Percentiles rank a stretch among this genome's conserved stretches.
phyloP scores from a whole-genome alignment of 192 early-diverging fungal species.

The Ambispora gerdemannii region DNA sequence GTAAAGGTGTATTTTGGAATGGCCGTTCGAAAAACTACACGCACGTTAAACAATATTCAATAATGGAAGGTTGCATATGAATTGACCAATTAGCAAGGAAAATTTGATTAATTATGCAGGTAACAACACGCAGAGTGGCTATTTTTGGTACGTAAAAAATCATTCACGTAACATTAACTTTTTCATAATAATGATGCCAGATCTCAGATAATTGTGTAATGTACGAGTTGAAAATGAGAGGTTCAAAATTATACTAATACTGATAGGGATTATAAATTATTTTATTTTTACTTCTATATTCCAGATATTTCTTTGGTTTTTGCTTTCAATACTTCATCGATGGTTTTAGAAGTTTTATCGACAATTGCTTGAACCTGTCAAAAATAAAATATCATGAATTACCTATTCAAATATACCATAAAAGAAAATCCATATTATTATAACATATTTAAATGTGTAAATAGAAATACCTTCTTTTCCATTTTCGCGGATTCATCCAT shows the following conservation, averaged over 20 bases:
- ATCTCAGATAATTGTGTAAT: too few species aligned
- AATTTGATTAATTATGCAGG: not conserved
- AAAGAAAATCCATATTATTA: not conserved
- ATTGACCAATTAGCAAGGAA: not conserved
- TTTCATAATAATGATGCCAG: too few species aligned
- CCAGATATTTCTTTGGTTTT: slow-evolving; percentile 67
- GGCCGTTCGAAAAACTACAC: too few species aligned
- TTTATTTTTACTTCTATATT: slow-evolving; percentile 27
- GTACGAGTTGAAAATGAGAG: too few species aligned
- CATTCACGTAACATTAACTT: too few species aligned
- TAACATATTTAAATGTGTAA: not conserved
- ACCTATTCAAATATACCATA: too few species aligned
- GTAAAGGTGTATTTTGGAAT: not conserved
- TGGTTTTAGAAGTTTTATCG: slow-evolving; percentile 60
- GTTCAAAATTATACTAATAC: too few species aligned
- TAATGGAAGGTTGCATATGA: not conserved
- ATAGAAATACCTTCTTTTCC: slow-evolving; percentile 53
- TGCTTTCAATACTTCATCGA: slow-evolving; percentile 62
- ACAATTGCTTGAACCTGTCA: slow-evolving; percentile 55
- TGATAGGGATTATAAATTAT: too few species aligned
- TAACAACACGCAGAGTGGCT: too few species aligned
- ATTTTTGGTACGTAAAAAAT: too few species aligned
- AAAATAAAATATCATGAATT: too few species aligned
- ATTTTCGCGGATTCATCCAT: slow-evolving; percentile 53
- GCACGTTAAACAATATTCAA: not conserved